Evolutionary conservation across 495 filamentous ascomycete species (phyloP), one percentile per base, ranked within the genome.

Genomic region (Clavariopsis aquatica): DNA sequence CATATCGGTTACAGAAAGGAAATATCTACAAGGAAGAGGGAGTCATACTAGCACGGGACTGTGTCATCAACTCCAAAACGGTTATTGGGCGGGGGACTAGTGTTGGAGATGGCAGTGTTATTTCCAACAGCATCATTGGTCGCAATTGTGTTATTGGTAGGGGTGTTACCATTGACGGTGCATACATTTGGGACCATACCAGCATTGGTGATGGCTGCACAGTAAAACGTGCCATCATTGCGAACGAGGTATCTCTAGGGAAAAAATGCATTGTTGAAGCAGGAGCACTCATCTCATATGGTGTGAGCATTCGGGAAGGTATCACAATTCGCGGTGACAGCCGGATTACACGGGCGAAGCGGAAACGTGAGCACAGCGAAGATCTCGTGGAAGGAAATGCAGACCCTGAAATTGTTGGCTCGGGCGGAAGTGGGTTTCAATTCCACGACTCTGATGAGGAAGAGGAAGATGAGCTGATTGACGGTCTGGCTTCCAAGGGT

Each of bases 141-240:
- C 83, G 89, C 62, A 82, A 87, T 61, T 96, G 92, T 76, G 83
- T 84, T 66, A 91, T 99, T 64, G 94, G 95, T 24, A 88, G 83
- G 61, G 88, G 93, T 66, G 92, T 93, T 26, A 82, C 75, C 43
- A 85, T 99, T 64, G 81, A 89, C 22, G 81, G 89, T 69, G 89
- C 92, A 12, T 93, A 94, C 70, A 87, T 99, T 66, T 99, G 95
- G 94, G 91, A 97, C 65, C 81, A 87, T 68, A 86, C 85, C 2
- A 80, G 82, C 2, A 85, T 99, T 68, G 86, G 82, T 0, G 90
- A 97, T 72, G 85, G 84, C 6, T 79, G 86, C 10, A 81, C 80
- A n/a, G 76, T 97, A 17, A 77, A 81, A 13, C 84, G 84, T 58
- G 88, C 92, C 8, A 86, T 99, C 29, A 77, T 98, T 57, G 94